Evolutionary conservation across 192 early-diverging fungal genomes (phyloP), one percentile per base, ranked within the genome.

Genomic region (Coemansia sp.): DNA sequence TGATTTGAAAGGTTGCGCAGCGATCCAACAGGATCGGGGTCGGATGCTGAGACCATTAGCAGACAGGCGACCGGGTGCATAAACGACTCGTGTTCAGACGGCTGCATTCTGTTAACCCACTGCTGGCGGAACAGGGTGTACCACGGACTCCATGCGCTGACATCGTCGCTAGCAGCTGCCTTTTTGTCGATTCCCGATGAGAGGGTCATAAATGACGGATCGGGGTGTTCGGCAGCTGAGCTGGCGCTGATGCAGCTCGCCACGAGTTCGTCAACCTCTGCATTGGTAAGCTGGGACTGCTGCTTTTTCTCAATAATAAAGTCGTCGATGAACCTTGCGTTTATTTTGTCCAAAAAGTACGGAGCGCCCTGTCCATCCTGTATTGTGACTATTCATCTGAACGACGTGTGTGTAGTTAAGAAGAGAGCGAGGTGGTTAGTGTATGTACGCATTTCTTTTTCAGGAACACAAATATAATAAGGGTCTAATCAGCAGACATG

Each of bases 51-150:
- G 15, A 70, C 82, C 9, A 84, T 81, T 13, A 83, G 51, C 46
- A 90, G 69, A 64, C 92, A 91, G 25, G 91, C 93, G 5, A 96
- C 87, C 2, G 96, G 96, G 71, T 97, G 94, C 43, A 93, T 88
- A 64, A 98, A 96, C 6, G 91, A 86, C 66, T 96, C 93, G 59
- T 97, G 93, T 60, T 97, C 94, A 0, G 90, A 86, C 10, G 85
- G 73, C 13, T 86, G 89, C 61, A 82, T 80, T 37, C 86, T 64
- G 25, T 59, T 43, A 7, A 68, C 51, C 78, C 78, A 73, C 22
- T 68, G 64, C 54, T 75, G 80, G 18, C 91, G 79, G 70, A 93
- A 95, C 59, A 80, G 60, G 12, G 83, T 61, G 74, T 94, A 98
- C 93, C 93, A 95, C 15, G 95, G 95, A 14, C 88, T 61, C 74